Evolutionary conservation across 306 rosid genomes (phyloP), one percentile per base, ranked within the genome.

Genomic region (Comarum palustre): DNA sequence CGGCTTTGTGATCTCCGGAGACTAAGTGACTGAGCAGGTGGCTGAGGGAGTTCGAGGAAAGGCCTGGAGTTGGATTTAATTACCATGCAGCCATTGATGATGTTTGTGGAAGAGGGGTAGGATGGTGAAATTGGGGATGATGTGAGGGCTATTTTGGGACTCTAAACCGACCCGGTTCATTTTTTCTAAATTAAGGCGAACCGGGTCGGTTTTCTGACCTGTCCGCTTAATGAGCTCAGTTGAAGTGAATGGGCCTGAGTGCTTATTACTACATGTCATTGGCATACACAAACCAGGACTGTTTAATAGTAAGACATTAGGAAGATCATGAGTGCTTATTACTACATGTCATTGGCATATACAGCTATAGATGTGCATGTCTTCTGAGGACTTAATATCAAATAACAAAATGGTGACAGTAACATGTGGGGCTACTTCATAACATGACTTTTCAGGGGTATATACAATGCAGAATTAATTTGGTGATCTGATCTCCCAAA

Each of bases 1-100:
- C 1, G 4, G 82, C 88, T 75, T 91, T 74, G 96, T 87, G 47
- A 83, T 78, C 84, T 87, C 90, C 90, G 92, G 12, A 81, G 83
- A 57, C 8, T 42, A 50, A 55, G 10, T 5, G 1, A 10, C 27
- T 20, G 54, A 51, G 51, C 43, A 19, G 45, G 72, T 6, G 55
- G 62, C 3, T 58, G 61, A 8, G 3, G 50, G 25, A 19, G 20
- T 60, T 27, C 34, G 68, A 32, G 34, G 42, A 54, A 32, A 27
- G 66, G 27, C 38, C 8, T 8, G 57, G 6, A 24, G 22, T 41
- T 9, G 3, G 0, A 8, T 5, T 54, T 34, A 73, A 75, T 77
- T 80, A 74, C 84, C 72, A 74, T 73, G 75, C 61, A 65, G 63
- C 78, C 71, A 46, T 48, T 24, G 3, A 0, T 17, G 55, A 19